phyloP scores from a whole-genome alignment of 1,139 yeast species.

The Meyerozyma sp. region DNA sequence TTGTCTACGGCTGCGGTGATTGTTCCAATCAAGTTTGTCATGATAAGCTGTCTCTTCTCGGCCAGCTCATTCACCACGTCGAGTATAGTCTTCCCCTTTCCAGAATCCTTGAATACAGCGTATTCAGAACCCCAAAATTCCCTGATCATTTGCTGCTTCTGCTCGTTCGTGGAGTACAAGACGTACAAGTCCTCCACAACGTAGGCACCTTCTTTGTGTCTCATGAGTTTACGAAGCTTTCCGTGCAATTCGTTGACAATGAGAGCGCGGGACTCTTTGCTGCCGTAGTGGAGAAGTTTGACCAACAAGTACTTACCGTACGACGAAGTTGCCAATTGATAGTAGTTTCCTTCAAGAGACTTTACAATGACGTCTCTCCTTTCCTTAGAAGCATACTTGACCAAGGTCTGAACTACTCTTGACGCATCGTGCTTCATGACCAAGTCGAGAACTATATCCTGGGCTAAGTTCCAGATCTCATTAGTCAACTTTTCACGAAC shows the following conservation, averaged over 20 bases:
- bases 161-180: constrained; percentile 78
- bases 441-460: constrained; percentile 73
- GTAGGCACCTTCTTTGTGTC: constrained; percentile 98
- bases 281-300: constrained; percentile 87
- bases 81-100: constrained; percentile 55
- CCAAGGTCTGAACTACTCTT: constrained; percentile 89
- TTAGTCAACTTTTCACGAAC: constrained; percentile 75
- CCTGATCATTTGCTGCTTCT: constrained; percentile 83
- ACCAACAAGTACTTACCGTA: constrained; percentile 90
- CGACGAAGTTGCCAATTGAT: constrained; percentile 82
- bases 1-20: constrained; percentile 89
- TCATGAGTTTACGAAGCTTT: constrained; percentile 82
- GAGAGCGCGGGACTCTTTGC: constrained; percentile 67
- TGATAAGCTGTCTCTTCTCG: constrained; percentile 78
- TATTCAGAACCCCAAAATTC: constrained; percentile 98
- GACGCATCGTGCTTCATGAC: constrained; percentile 96
- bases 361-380: constrained; percentile 69
- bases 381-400: constrained; percentile 77
- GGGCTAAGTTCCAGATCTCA: constrained; percentile 80
- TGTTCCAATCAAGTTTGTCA: constrained; percentile 74
- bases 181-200: constrained; percentile 92
- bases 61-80: constrained; percentile 66
- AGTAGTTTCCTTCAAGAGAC: constrained; percentile 71
- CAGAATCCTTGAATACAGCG: constrained; percentile 81
- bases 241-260: constrained; percentile 88